A percentile compares a stretch with the other conserved stretches of the same genome.
phyloP scores from a whole-genome alignment of 495 filamentous ascomycete species.

The Tuber brumale region DNA sequence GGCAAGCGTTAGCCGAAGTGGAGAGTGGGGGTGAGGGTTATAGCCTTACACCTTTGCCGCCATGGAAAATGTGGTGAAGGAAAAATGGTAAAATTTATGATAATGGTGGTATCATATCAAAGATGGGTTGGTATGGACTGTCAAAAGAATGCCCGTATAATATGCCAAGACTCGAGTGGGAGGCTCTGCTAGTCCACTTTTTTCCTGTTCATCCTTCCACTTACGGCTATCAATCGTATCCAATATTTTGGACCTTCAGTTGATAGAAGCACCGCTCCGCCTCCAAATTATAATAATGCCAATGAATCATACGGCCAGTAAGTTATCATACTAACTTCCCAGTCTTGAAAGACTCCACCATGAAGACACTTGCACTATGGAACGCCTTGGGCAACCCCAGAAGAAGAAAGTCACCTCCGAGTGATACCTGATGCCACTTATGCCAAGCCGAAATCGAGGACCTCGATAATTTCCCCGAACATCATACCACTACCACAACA shows the following conservation, averaged over 20 bases:
- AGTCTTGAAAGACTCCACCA: background rate
- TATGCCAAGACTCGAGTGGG: background rate
- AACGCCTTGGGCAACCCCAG: too few species aligned
- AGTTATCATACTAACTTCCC: background rate
- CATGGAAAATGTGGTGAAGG: slow-evolving; percentile 45
- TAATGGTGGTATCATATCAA: too few species aligned
- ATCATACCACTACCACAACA: background rate
- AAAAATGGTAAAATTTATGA: background rate
- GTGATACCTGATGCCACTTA: background rate
- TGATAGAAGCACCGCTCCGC: background rate
- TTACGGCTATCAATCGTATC: background rate
- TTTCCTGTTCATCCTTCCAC: background rate
- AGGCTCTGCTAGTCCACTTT: background rate
- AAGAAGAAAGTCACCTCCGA: background rate
- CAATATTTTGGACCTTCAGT: background rate
- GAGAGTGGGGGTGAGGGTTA: background rate
- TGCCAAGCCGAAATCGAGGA: background rate
- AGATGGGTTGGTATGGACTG: too few species aligned
- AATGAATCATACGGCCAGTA: background rate
- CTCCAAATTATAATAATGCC: background rate
- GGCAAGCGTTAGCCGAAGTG: slow-evolving; percentile 40
- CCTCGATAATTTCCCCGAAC: background rate
- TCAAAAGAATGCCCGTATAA: too few species aligned
- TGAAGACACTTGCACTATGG: too few species aligned
- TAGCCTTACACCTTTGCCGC: slow-evolving; percentile 63